Evolutionary conservation across 768 basidiomycete genomes (phyloP).

Genomic region (Naganishia antarctica): DNA sequence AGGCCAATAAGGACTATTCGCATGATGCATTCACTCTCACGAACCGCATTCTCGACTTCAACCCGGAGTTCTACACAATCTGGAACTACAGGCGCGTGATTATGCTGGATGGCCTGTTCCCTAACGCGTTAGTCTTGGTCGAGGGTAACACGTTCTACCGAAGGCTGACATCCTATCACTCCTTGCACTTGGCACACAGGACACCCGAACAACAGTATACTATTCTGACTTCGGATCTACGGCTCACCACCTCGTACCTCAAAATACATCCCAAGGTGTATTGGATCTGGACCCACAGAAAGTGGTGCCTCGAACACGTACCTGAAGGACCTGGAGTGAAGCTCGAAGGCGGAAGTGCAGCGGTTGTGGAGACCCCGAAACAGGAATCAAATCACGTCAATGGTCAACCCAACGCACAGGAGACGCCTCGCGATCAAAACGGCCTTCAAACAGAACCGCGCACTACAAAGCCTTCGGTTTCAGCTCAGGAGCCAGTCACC

Average conservation of each 20-base stretch:
- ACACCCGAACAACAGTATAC: constrained; percentile 60
- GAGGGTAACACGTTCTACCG: not conserved
- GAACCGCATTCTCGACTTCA: constrained; percentile 67
- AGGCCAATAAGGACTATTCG: constrained; percentile 64
- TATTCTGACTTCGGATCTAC: constrained; percentile 66
- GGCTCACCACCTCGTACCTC: constrained; percentile 73
- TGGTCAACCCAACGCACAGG: constrained; percentile 42
- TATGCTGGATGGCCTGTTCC: constrained; percentile 66
- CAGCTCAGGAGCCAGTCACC: constrained; percentile 20
- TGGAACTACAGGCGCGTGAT: constrained; percentile 93
- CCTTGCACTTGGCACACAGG: constrained; percentile 49
- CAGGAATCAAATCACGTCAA: not conserved
- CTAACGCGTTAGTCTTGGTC: constrained; percentile 55
- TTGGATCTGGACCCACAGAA: constrained; percentile 96
- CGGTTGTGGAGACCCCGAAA: not conserved
- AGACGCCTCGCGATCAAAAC: constrained; percentile 25
- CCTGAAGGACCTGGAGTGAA: constrained; percentile 62
- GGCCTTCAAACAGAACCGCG: not conserved
- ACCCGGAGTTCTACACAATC: constrained; percentile 92
- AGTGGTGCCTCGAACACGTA: constrained; percentile 86
- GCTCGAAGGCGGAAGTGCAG: not conserved
- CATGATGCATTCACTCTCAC: constrained; percentile 73
- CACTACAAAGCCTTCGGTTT: not conserved
- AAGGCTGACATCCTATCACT: not conserved
- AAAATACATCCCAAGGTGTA: constrained; percentile 90